Conservation (phyloP, 495 filamentous ascomycete species). For the Aspergillus haitiensis region DNA sequence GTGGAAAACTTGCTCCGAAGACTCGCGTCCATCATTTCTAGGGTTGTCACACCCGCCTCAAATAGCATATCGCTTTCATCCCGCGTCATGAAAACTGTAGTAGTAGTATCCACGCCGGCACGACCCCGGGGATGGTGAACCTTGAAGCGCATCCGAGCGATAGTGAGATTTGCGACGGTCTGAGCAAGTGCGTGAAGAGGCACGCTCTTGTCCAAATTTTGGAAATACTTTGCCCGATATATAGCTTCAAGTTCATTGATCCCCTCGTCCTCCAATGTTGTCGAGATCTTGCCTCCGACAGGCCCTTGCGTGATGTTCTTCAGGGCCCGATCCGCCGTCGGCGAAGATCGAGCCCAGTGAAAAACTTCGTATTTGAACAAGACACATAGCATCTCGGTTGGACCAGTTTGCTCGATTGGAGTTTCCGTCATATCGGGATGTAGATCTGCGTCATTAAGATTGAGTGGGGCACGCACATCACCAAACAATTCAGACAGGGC, state of each 20-base stretch:
- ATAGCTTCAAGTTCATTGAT: slow-evolving; percentile 1
- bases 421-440: slow-evolving; percentile 26
- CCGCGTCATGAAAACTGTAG: background rate
- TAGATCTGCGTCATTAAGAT: slow-evolving; percentile 42
- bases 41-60: background rate
- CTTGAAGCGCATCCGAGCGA: slow-evolving; percentile 1
- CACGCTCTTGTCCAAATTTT: background rate
- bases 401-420: slow-evolving; percentile 20
- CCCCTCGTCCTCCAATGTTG: background rate
- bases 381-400: slow-evolving; percentile 31
- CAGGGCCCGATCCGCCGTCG: slow-evolving; percentile 24
- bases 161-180: background rate
- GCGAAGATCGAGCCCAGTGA: slow-evolving; percentile 14
- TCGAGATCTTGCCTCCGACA: background rate
- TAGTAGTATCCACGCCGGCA: background rate
- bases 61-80: slow-evolving; percentile 5
- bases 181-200: background rate
- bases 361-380: slow-evolving; percentile 39
- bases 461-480: slow-evolving; percentile 32
- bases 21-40: slow-evolving; percentile 3
- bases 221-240: background rate
- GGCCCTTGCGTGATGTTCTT: slow-evolving; percentile 41
- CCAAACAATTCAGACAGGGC: too few species aligned
- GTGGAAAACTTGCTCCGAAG: background rate
- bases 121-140: background rate